A percentile compares a stretch with the other conserved stretches of the same genome.
phyloP scores from a whole-genome alignment of 1,139 yeast genomes.

The Wickerhamomyces sp. region DNA sequence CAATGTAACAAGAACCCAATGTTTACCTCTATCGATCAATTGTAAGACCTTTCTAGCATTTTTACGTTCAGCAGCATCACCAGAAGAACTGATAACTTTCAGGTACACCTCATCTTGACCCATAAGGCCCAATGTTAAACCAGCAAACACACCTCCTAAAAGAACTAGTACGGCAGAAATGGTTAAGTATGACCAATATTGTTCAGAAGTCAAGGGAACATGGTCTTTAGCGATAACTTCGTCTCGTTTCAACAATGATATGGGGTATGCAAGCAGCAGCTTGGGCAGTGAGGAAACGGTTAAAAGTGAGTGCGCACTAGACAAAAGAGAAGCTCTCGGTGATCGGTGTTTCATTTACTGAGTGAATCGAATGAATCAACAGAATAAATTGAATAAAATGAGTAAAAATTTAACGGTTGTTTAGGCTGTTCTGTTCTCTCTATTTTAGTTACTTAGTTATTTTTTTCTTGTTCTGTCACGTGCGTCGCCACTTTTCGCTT shows the following conservation, averaged over 20 bases:
- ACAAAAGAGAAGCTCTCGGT: not conserved
- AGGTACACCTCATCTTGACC: constrained; percentile 95
- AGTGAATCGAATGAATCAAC: not conserved
- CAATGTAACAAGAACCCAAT: constrained; percentile 94
- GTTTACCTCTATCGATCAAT: constrained; percentile 80
- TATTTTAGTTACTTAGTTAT: no score
- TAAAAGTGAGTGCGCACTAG: not conserved
- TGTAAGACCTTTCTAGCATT: constrained; percentile 72
- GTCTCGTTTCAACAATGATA: constrained; percentile 3
- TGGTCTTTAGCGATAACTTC: constrained; percentile 1
- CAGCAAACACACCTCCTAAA: constrained; percentile 95
- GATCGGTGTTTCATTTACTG: constrained; percentile 1
- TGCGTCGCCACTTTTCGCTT: not conserved
- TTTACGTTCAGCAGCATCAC: constrained; percentile 52
- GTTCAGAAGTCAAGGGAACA: constrained; percentile 11
- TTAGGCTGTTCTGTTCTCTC: not conserved
- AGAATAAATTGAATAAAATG: not conserved
- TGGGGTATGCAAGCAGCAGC: constrained; percentile 6
- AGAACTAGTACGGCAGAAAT: constrained; percentile 69
- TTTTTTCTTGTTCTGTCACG: not conserved
- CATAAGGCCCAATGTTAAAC: constrained; percentile 90
- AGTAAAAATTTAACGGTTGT: not conserved
- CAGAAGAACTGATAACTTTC: constrained; percentile 55
- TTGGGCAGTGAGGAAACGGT: not conserved
- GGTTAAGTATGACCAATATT: constrained; percentile 29